Conservation (phyloP, 129 eudicot genomes). For the Chrysanthemum lavandulifolium region DNA sequence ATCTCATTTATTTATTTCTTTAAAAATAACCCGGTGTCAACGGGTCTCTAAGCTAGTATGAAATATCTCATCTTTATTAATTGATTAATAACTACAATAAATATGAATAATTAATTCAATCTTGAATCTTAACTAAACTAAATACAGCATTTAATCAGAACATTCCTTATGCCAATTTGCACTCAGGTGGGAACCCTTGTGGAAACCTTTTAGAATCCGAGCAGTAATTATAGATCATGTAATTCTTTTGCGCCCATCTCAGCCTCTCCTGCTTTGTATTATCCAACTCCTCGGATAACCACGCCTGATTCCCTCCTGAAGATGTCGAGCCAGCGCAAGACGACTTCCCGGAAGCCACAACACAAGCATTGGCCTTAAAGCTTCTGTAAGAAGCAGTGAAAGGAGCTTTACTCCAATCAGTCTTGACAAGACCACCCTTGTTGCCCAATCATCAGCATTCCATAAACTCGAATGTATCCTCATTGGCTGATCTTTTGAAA, state of each 20-base stretch:
- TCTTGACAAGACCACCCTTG: slow-evolving; percentile 69
- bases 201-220: slow-evolving; percentile 51
- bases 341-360: slow-evolving; percentile 43
- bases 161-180: slow-evolving; percentile 27
- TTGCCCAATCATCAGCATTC: slow-evolving; percentile 84
- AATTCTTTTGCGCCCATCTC: slow-evolving; percentile 57
- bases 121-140: neutral
- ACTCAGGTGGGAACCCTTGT: slow-evolving; percentile 47
- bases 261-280: slow-evolving; percentile 39
- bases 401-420: slow-evolving; percentile 69
- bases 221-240: slow-evolving; percentile 67
- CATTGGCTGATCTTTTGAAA: slow-evolving; percentile 57
- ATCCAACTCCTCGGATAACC: slow-evolving; percentile 55
- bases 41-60: too few species aligned
- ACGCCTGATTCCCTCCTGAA: slow-evolving; percentile 17
- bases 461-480: slow-evolving; percentile 67
- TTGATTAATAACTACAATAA: slow-evolving; percentile 15
- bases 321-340: slow-evolving; percentile 32
- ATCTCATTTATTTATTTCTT: too few species aligned
- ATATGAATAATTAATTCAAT: slow-evolving; percentile 14
- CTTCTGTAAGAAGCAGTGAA: slow-evolving; percentile 64
- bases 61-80: slow-evolving; percentile 1
- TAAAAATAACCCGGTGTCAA: too few species aligned
- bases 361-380: slow-evolving; percentile 56
- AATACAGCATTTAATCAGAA: neutral